Base-by-base conservation (phyloP, 208 protist genomes). In the Polymyxa betae region DNA sequence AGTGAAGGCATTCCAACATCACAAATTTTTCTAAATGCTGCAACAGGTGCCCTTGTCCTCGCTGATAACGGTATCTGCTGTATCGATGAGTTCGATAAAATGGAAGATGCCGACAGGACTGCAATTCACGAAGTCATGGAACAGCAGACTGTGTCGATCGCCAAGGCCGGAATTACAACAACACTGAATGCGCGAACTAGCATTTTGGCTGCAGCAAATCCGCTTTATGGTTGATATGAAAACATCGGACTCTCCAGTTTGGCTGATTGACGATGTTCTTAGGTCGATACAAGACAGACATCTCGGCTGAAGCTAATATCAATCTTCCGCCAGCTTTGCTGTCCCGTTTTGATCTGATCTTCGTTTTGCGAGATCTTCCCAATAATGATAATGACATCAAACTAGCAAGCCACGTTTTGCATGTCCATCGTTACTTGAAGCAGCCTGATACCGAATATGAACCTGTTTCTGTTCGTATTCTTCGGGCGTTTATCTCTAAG, bases 131-230 rank as follows among this genome's bases (percentile, higher is more conserved):
- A 95, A 88, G 93, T 94, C 29, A 93, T 94, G 92, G 98, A 99
- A 93, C 98, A 99, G 93, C 98, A 99, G 94, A 98, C 98, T 40
- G 97, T 99, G n/a, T 99, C 97, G 5, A 98, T 99, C 92, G 98
- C 98, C 20, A 99, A 99, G 95, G 94, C 92, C 0, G 98, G 98
- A 77, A 99, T 99, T 90, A 99, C 98, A 77, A 99, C 98, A 0
- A 98, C 98, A 5, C 93, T 99, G 44, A 99, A 99, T 93, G 98
- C 98, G 0, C 95, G 98, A 45, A 98, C 98, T 0, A 96, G 97
- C 0, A 98, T 99, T 91, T 94, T 99, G 20, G 98, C 98, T 0
- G 98, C 98, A 0, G 98, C 98, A 10, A 99, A 99, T 94, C 98
- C 98, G 0, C 96, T 96, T 35, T 98, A 95, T 91, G 49, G 49